Evolutionary conservation across 2,329 filamentous ascomycete species (phyloP).

Genomic region (Penicillium polonicum): DNA sequence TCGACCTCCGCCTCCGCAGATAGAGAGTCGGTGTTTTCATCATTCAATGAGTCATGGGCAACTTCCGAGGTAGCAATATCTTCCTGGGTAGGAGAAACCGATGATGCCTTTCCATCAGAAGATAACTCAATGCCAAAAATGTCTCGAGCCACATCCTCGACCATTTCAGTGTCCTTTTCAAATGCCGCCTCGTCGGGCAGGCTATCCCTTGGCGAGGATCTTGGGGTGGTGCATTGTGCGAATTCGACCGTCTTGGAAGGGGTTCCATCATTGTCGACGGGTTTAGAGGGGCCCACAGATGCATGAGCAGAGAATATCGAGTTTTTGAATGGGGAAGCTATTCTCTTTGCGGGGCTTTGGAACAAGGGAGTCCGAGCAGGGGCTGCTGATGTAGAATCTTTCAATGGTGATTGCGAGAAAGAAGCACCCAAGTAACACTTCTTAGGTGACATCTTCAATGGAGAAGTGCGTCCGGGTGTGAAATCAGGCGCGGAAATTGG

Average conservation of each 20-base stretch:
- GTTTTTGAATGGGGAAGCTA: slow-evolving; percentile 41
- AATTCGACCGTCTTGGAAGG: neutral
- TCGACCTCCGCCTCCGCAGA: neutral
- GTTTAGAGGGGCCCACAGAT: slow-evolving; percentile 6
- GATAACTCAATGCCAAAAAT: slow-evolving; percentile 24
- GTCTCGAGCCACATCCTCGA: slow-evolving; percentile 24
- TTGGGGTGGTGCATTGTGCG: neutral
- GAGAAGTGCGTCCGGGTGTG: slow-evolving; percentile 35
- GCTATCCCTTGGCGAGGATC: neutral
- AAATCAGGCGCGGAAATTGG: slow-evolving; percentile 25
- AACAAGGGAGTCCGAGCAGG: slow-evolving; percentile 40
- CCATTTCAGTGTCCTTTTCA: slow-evolving; percentile 20
- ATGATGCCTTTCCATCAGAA: slow-evolving; percentile 10
- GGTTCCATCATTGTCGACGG: neutral
- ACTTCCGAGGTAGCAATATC: neutral
- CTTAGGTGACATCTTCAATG: slow-evolving; percentile 46
- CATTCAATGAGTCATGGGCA: neutral
- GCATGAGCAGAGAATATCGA: slow-evolving; percentile 22
- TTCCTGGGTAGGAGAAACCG: slow-evolving; percentile 6
- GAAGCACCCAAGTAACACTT: slow-evolving; percentile 40
- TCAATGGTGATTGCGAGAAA: slow-evolving; percentile 36
- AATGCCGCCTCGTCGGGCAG: slow-evolving; percentile 6
- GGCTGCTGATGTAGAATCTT: slow-evolving; percentile 36
- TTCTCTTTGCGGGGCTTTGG: slow-evolving; percentile 46
- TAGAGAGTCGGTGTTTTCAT: neutral